Evolutionary conservation across 2,329 filamentous ascomycete genomes (phyloP).

Genomic region (Lecanicillium sp.): DNA sequence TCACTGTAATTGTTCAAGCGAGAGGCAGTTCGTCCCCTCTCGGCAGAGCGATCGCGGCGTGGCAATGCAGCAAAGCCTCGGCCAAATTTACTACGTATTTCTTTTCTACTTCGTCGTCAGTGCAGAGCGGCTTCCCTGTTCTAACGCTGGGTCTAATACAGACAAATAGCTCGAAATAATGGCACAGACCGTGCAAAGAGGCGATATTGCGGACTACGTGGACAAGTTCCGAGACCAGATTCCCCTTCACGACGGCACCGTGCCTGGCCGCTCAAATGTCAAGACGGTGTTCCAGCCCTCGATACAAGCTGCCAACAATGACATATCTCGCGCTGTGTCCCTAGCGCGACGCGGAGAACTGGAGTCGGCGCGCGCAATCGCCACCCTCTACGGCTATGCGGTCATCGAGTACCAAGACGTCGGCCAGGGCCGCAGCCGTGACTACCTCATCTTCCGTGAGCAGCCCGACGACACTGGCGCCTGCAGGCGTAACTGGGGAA

Average conservation of each 20-base stretch:
- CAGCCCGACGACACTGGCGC: neutral
- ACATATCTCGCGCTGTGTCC: neutral
- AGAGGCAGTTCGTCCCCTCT: too few relatives aligned
- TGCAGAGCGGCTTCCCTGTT: neutral
- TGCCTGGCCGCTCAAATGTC: neutral
- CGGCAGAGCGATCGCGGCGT: too few relatives aligned
- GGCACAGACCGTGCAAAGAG: neutral
- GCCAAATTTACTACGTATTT: neutral
- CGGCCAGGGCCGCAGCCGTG: slow-evolving; percentile 1
- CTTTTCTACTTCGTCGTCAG: neutral
- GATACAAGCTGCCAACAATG: neutral
- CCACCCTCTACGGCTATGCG: slow-evolving; percentile 4
- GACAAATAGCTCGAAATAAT: neutral
- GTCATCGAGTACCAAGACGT: slow-evolving; percentile 7
- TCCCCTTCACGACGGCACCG: neutral
- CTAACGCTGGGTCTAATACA: neutral
- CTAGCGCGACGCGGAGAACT: slow-evolving; percentile 3
- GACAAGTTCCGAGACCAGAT: slow-evolving; percentile 5
- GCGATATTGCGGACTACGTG: slow-evolving; percentile 9
- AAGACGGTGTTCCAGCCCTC: neutral
- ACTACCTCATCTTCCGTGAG: slow-evolving; percentile 9
- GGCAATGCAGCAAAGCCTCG: neutral
- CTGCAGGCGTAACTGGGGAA: slow-evolving; percentile 3
- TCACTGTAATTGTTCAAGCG: too few relatives aligned
- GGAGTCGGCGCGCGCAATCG: slow-evolving; percentile 1